Base-by-base conservation (phyloP, 2,329 filamentous ascomycete species). In the Claviceps cyperi region DNA sequence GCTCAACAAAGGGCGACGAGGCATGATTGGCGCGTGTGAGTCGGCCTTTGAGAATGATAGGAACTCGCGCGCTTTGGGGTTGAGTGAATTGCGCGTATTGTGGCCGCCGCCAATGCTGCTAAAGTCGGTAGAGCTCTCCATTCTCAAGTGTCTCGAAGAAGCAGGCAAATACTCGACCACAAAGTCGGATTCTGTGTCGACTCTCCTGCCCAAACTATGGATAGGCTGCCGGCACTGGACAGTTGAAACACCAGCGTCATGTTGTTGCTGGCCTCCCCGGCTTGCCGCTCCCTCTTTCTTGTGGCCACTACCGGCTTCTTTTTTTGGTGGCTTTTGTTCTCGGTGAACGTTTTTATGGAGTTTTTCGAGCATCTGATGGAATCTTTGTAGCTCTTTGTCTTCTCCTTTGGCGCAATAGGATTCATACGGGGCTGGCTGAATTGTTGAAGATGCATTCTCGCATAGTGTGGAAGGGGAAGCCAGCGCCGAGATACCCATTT, bases 321-420 rank as follows among this genome's bases (percentile, higher is more conserved):
- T 45, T 37, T 50, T 49, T 14, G 47, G 8, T 13, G n/a, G n/a
- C n/a, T 43, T 50, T 8, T 45, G 44, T 7, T 47, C 32, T 13
- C 48, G 43, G 15, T 49, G 43, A 3, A n/a, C 7, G 21, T 47
- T 53, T 0, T 57, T 2, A 22, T 48, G 57, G 22, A 65, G 58
- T 24, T 57, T 65, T 11, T 57, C 46, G 4, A 66, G 46, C 48
- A 66, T 50, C 21, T 49, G 58, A 36, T 60, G 50, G 40, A 64
- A 66, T 5, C 56, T 62, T 4, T 35, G 8, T n/a, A 7, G n/a
- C 2, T 22, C 28, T 6, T 37, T 13, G 4, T 13, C 24, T 14
- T 13, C 14, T 22, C 6, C 46, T n/a, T 13, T 38, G 9, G 13
- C 9, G 14, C 5, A n/a, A 41, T 17, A 39, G 14, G 24, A 14